These are phyloP conservation scores for Populus nigra DNA, from an alignment of 345 rosid genomes.

Conservation along the genomic window DNA sequence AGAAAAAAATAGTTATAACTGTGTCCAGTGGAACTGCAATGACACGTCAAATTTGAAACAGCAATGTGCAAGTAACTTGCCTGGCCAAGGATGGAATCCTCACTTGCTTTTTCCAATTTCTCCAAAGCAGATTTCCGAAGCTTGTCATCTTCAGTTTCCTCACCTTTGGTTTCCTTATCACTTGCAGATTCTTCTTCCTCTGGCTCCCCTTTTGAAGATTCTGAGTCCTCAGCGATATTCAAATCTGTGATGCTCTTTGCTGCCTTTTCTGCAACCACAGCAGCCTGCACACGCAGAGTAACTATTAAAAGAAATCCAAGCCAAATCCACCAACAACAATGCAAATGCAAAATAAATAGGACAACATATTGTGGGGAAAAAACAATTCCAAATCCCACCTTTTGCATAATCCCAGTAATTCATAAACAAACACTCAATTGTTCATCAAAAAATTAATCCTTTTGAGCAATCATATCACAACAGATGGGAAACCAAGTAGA, in stretches of 20 bases:
- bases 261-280: constrained; percentile 76
- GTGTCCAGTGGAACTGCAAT: neutral
- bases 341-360: neutral
- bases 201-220: constrained; percentile 56
- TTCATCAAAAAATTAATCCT: neutral
- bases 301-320: constrained; percentile 1
- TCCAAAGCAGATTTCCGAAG: constrained; percentile 65
- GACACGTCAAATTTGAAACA: constrained; percentile 5
- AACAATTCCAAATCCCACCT: neutral
- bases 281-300: constrained; percentile 58
- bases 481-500: neutral
- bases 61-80: constrained; percentile 40
- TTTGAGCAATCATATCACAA: neutral
- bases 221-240: constrained; percentile 49
- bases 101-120: constrained; percentile 81
- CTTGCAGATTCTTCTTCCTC: constrained; percentile 40
- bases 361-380: neutral
- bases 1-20: neutral
- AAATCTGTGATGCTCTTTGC: constrained; percentile 76
- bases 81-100: constrained; percentile 85
- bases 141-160: constrained; percentile 50
- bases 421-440: neutral
- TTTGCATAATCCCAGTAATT: neutral
- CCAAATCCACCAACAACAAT: neutral
- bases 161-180: constrained; percentile 55